Evolutionary conservation across 148 eudicot genomes (phyloP), one percentile per base, ranked within the genome.

Genomic region (Camellia japonica): DNA sequence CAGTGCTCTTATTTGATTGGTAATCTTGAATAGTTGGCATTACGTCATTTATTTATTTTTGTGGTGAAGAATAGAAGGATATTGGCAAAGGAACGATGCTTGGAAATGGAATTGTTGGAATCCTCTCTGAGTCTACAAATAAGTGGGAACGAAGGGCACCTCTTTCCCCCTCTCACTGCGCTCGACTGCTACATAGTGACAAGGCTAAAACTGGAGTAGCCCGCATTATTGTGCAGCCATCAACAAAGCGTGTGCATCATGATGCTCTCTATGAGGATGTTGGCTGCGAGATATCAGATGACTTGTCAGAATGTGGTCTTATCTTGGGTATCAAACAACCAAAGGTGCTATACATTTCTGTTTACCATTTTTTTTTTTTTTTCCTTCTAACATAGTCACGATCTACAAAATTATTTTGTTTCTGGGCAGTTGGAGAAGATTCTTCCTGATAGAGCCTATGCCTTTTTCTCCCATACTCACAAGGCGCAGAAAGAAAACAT

Each of bases 111-210:
- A 89, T 97, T 70, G 81, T 97, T 76, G 99, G 99, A 62, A 91
- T 97, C 58, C 93, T 97, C 47, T 84, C 98, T 0, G 99, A 97
- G 85, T 85, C 96, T 43, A 90, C 92, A 44, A 92, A 92, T 89
- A 97, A 92, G 85, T 97, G 99, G 99, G 99, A 97, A 87, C 88
- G 99, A 80, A 91, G 99, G 76, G 99, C 79, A 52, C 98, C 99
- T 67, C 83, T 97, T 79, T 94, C 98, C 65, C 99, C 99, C 70
- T 78, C 89, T 66, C 99, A 97, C 79, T 97, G 99, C 73, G 98
- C 99, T 74, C 90, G 93, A 43, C 92, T 97, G 79, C 85, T 97
- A 73, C 92, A 86, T 59, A 88, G 91, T 56, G 97, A 92, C 75
- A 89, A 80, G 49, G 88, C 84, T 79, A 82, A 89, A 84, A 77